phyloP scores from a whole-genome alignment of 1,139 yeast species.

The Suhomyces bolitotheri region DNA sequence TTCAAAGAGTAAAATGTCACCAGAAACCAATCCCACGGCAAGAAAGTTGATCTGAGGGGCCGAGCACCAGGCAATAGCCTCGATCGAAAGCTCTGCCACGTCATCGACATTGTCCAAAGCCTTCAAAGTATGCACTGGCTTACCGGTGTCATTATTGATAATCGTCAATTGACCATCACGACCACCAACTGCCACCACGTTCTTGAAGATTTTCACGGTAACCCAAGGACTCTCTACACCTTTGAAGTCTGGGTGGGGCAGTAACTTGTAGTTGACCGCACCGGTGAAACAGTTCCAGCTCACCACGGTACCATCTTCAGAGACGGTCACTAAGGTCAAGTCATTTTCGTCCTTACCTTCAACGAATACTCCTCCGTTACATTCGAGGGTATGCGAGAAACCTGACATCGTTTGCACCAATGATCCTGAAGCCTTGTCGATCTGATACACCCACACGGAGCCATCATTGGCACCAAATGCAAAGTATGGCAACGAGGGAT shows the following conservation, averaged over 20 bases:
- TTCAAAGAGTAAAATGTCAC: constrained; percentile 80
- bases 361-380: constrained; percentile 76
- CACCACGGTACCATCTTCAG: constrained; percentile 87
- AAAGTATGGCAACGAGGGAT: constrained; percentile 69
- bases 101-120: constrained; percentile 65
- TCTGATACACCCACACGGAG: constrained; percentile 89
- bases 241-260: constrained; percentile 60
- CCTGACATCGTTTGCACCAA: constrained; percentile 77
- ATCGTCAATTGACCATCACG: constrained; percentile 83
- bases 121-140: constrained; percentile 62
- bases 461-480: constrained; percentile 97
- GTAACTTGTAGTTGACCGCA: constrained; percentile 63
- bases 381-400: constrained; percentile 74
- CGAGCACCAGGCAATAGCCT: constrained; percentile 81
- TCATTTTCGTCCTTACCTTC: constrained; percentile 60
- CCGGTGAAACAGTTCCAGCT: constrained; percentile 89
- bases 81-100: constrained; percentile 76
- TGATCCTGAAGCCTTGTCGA: constrained; percentile 55
- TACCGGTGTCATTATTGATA: constrained; percentile 71
- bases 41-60: constrained; percentile 55
- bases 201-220: constrained; percentile 50
- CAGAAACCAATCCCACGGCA: constrained; percentile 89
- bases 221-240: constrained; percentile 90
- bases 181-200: constrained; percentile 72
- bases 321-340: constrained; percentile 67